These are phyloP conservation scores for Quercus suber DNA, from an alignment of 306 rosid species.

Conservation along the genomic window DNA sequence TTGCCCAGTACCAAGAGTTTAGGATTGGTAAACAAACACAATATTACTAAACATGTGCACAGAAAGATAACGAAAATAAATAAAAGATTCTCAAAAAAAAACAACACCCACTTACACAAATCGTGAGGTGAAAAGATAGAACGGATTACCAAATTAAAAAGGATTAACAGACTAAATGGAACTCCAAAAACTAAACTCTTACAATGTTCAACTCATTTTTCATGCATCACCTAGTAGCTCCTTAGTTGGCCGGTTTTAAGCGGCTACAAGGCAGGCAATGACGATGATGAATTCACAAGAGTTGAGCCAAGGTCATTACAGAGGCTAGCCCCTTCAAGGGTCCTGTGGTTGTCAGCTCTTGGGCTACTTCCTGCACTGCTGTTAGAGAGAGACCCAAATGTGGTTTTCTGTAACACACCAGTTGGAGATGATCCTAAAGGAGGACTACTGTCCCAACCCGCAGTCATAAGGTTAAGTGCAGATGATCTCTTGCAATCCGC, in stretches of 20 bases:
- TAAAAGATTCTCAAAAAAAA: too few species aligned
- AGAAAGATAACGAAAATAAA: neutral
- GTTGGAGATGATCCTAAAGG: constrained; percentile 84
- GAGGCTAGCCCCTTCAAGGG: constrained; percentile 59
- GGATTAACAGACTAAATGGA: constrained; percentile 6
- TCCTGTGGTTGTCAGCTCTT: constrained; percentile 55
- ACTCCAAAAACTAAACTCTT: neutral
- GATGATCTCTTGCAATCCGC: constrained; percentile 51
- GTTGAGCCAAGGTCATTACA: constrained; percentile 64
- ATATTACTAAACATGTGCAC: constrained; percentile 5
- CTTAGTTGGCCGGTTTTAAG: too few species aligned
- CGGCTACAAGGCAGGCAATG: constrained; percentile 36
- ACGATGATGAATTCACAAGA: constrained; percentile 36
- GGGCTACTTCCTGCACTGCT: constrained; percentile 98
- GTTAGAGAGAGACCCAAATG: constrained; percentile 74
- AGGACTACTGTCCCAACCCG: constrained; percentile 76
- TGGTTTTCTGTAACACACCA: constrained; percentile 75
- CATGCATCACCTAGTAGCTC: neutral
- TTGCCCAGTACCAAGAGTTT: neutral
- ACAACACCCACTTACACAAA: constrained; percentile 18
- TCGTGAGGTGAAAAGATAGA: neutral
- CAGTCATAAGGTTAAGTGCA: constrained; percentile 70
- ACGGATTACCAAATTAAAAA: neutral
- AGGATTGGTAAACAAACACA: constrained; percentile 4
- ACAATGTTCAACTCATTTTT: constrained; percentile 8